Evolutionary conservation across 495 filamentous ascomycete species (phyloP).

Genomic region (Penicillium pancosmium): DNA sequence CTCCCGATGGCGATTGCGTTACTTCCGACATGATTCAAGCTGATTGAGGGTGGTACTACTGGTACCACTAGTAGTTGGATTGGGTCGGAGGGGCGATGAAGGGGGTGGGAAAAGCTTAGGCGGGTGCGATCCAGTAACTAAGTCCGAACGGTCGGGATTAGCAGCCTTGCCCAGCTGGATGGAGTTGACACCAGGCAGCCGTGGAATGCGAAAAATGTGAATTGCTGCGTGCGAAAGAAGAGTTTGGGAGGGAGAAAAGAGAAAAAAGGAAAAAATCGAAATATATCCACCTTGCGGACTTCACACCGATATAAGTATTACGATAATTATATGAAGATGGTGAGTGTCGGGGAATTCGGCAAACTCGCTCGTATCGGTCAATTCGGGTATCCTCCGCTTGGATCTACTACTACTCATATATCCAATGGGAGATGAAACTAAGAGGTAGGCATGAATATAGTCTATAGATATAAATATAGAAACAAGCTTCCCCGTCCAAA

Average conservation of each 20-base stretch:
- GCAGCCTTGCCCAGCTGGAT: not conserved
- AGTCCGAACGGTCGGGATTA: not conserved
- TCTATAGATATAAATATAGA: not conserved
- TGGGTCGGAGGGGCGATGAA: not conserved
- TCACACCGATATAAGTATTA: too few relatives aligned
- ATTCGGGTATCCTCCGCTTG: too few relatives aligned
- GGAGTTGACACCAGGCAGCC: not conserved
- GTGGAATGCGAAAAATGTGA: not conserved
- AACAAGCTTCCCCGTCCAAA: not conserved
- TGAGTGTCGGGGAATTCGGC: not conserved
- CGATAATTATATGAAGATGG: not conserved
- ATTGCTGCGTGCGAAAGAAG: not conserved
- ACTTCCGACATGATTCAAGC: slow-evolving; percentile 9
- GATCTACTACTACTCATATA: too few relatives aligned
- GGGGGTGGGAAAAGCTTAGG: not conserved
- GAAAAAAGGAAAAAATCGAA: too few relatives aligned
- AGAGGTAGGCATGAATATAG: not conserved
- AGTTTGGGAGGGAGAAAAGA: too few relatives aligned
- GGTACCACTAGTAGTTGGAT: not conserved
- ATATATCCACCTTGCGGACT: too few relatives aligned
- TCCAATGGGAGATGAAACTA: too few relatives aligned
- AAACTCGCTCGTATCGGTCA: not conserved
- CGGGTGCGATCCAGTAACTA: not conserved
- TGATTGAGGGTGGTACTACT: not conserved
- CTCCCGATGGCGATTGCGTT: slow-evolving; percentile 11